Base-by-base conservation (phyloP, 2,329 filamentous ascomycete genomes). In the Harringtonia lauricola region DNA sequence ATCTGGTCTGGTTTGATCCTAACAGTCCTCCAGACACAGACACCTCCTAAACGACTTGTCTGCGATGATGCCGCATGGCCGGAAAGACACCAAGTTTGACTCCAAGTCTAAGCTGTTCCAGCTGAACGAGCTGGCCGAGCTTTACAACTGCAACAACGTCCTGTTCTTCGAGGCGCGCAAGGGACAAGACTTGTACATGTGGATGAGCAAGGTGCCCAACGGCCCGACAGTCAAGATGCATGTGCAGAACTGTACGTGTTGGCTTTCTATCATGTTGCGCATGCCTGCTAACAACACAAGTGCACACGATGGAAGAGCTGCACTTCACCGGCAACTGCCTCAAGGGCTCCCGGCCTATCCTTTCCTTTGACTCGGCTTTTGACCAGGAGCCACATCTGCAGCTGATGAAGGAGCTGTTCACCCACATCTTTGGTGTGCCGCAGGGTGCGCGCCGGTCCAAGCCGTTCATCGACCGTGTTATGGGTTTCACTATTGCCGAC, bases 311-410 rank as follows among this genome's bases (percentile, higher is more conserved):
- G 86, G 87, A 90, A 58, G 92, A 98, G 63, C 72, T 98, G 30
- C 86, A 95, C 58, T 96, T 98, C 62, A 89, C 88, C 15, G 92
- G 92, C 43, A 98, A 98, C 70, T 95, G 89, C 61, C 70, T 96
- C 49, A 95, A 95, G 66, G 92, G 92, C 47, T 92, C 86, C 24
- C 74, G 92, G 30, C 90, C 92, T 1, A 71, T 98, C 33, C 79
- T 98, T 45, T 92, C 86, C 30, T 98, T 98, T 62, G 92, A 96
- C 60, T 76, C 78, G 42, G 77, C 79, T 17, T 98, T 98, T 64
- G 86, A 94, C 48, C 75, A 74, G 52, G 74, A 86, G 55, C 84
- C 88, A 2, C 80, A 95, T 57, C 79, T 94, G 44, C 74, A 74
- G 50, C 71, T 95, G 51, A 79, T 96, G 57, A 89, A 94, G 63